Evolutionary conservation across 2,329 filamentous ascomycete species (phyloP).

Genomic region (Xylariaceae sp.): DNA sequence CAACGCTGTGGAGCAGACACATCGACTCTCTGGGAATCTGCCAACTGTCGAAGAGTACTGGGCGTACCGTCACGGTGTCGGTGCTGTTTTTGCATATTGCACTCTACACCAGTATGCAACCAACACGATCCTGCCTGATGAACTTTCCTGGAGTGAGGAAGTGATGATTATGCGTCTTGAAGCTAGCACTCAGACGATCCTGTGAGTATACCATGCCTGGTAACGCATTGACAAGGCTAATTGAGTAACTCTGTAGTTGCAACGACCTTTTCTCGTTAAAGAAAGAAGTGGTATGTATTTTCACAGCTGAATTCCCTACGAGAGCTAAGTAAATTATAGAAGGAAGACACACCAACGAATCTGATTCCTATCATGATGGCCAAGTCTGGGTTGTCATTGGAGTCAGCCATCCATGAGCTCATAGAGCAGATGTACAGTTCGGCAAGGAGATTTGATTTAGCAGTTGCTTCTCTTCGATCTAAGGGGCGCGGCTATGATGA

Average conservation of each 20-base stretch:
- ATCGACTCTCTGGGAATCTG: constrained; percentile 18
- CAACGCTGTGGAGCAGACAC: constrained; percentile 21
- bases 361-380: constrained; percentile 21
- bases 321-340: constrained; percentile 9
- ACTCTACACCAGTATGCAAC: constrained; percentile 24
- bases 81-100: constrained; percentile 20
- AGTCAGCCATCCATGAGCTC: constrained; percentile 10
- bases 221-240: background rate
- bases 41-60: constrained; percentile 25
- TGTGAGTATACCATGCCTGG: constrained; percentile 11
- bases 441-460: constrained; percentile 17
- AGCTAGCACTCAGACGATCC: constrained; percentile 19
- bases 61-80: constrained; percentile 24
- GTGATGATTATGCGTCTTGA: constrained; percentile 20
- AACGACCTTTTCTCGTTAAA: constrained; percentile 25
- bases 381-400: constrained; percentile 8
- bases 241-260: constrained; percentile 9
- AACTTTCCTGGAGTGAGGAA: constrained; percentile 22
- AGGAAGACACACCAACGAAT: constrained; percentile 21
- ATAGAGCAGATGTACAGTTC: constrained; percentile 23
- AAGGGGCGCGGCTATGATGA: constrained; percentile 9
- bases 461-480: constrained; percentile 14
- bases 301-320: background rate
- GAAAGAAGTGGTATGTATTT: constrained; percentile 20
- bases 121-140: constrained; percentile 14